Conservation (phyloP, 2,329 filamentous ascomycete species). For the Ophiostoma sp. region DNA sequence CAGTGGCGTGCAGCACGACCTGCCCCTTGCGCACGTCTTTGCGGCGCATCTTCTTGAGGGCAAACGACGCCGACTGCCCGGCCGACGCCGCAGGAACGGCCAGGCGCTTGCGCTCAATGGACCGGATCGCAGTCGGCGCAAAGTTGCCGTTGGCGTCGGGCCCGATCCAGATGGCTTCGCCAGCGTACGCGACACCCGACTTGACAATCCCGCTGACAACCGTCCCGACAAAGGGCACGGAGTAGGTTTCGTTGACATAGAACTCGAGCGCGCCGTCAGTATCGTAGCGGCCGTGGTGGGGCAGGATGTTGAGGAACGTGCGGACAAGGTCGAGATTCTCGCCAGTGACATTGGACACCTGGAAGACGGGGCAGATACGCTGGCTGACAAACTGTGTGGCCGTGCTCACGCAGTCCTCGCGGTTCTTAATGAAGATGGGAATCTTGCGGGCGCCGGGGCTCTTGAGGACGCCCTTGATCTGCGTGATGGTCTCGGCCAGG, state of each 20-base stretch:
- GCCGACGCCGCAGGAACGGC: conserved; percentile 81
- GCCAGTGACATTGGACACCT: conserved; percentile 96
- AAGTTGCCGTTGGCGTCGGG: conserved; percentile 90
- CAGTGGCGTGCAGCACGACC: conserved; percentile 68
- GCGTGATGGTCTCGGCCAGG: conserved; percentile 83
- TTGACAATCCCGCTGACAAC: conserved; percentile 94
- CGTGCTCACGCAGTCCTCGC: conserved; percentile 88
- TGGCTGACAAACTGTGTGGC: conserved; percentile 93
- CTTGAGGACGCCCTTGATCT: conserved; percentile 88
- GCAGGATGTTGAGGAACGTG: conserved; percentile 89
- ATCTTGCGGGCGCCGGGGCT: conserved; percentile 92
- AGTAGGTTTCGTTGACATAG: conserved; percentile 95
- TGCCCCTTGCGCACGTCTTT: conserved; percentile 97
- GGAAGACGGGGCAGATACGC: conserved; percentile 93
- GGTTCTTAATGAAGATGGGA: conserved; percentile 87
- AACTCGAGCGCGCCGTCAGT: conserved; percentile 86
- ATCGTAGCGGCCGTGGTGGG: conserved; percentile 90
- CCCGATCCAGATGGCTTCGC: conserved; percentile 83
- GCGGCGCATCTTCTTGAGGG: conserved; percentile 76
- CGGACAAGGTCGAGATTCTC: conserved; percentile 85
- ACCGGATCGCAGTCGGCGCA: conserved; percentile 76
- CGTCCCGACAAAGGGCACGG: conserved; percentile 92
- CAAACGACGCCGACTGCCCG: conserved; percentile 89
- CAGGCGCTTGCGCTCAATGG: conserved; percentile 92
- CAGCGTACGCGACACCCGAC: conserved; percentile 77